Evolutionary conservation across 257 asterid species (phyloP).

Genomic region (Solanum pinnatisectum): DNA sequence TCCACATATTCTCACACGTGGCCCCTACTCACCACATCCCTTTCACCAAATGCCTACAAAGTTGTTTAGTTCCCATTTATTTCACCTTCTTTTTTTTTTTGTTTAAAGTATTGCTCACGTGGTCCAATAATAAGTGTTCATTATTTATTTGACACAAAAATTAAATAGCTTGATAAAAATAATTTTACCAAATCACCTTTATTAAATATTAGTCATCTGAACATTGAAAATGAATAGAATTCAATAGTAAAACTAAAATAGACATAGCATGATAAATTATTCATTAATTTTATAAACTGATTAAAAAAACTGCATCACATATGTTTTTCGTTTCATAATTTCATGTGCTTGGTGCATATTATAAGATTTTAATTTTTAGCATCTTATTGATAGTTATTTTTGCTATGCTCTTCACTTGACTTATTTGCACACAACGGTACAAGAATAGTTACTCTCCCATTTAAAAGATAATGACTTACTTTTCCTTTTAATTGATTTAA

Average conservation of each 20-base stretch:
- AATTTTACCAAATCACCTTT: not conserved
- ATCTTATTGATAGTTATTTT: not conserved
- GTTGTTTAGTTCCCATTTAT: not conserved
- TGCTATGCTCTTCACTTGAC: not conserved
- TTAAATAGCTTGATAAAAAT: too few species aligned
- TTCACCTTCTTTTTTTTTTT: not conserved
- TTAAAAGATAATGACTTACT: too few species aligned
- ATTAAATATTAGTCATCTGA: too few species aligned
- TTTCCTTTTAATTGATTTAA: too few species aligned
- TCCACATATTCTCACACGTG: not conserved
- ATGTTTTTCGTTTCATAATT: not conserved
- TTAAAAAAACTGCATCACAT: not conserved
- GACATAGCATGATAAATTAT: too few species aligned
- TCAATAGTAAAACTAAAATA: accelerated
- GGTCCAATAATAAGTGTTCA: too few species aligned
- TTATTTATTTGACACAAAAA: too few species aligned
- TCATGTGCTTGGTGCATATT: not conserved
- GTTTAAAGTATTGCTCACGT: too few species aligned
- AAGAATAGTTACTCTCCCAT: too few species aligned
- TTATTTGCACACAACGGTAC: not conserved
- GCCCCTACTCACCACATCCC: not conserved
- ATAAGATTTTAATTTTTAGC: not conserved
- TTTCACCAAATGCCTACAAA: not conserved
- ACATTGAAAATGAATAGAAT: accelerated
- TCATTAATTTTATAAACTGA: too few species aligned